These are phyloP conservation scores for Kickxella alabastrina DNA, from an alignment of 192 early-diverging fungal genomes.

Conservation along the genomic window DNA sequence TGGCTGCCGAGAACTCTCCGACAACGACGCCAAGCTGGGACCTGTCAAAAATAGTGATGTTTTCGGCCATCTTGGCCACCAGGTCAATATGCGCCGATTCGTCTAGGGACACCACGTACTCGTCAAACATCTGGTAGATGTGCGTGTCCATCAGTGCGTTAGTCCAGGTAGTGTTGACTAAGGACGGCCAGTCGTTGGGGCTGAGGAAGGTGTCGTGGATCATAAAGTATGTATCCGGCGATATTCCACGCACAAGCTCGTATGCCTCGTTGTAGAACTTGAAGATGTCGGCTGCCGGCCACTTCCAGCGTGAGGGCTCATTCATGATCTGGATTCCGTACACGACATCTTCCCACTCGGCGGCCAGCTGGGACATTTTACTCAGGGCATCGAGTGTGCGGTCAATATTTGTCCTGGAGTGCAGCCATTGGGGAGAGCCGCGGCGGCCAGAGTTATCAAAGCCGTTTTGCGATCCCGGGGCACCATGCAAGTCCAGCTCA, in stretches of 20 bases:
- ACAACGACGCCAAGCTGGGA: conserved; percentile 60
- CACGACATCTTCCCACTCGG: conserved; percentile 41
- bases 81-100: conserved; percentile 39
- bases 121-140: conserved; percentile 54
- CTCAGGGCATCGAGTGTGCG: conserved; percentile 53
- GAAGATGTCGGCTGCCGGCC: conserved; percentile 31
- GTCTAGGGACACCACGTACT: conserved; percentile 37
- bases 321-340: conserved; percentile 48
- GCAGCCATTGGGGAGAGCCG: conserved; percentile 50
- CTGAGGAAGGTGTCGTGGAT: conserved; percentile 51
- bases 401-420: conserved; percentile 46
- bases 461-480: conserved; percentile 61
- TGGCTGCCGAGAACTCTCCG: conserved; percentile 68
- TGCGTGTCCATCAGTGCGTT: conserved; percentile 51
- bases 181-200: conserved; percentile 38
- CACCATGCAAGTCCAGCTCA: conserved; percentile 57
- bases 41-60: conserved; percentile 35
- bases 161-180: conserved; percentile 43
- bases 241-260: conserved; percentile 27
- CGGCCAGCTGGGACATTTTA: conserved; percentile 55
- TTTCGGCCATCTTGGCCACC: conserved; percentile 28
- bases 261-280: conserved; percentile 52
- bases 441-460: conserved; percentile 55
- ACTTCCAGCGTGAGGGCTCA: conserved; percentile 49
- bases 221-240: conserved; percentile 33